Conservation (phyloP, 1,284 basidiomycete species). For the Cutaneotrichosporon mucoides region DNA sequence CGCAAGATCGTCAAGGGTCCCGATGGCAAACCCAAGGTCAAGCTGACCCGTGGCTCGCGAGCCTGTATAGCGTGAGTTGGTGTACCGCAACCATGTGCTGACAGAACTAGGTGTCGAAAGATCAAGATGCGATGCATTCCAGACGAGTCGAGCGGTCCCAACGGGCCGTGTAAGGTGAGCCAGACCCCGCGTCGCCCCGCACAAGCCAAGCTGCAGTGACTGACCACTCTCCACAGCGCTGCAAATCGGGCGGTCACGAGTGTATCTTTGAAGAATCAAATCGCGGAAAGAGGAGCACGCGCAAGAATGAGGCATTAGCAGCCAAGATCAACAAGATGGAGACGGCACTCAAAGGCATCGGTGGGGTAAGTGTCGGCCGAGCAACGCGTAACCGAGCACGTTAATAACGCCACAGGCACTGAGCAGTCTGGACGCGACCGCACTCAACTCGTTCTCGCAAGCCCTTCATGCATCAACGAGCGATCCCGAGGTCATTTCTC, state of each 20-base stretch:
- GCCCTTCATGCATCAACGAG: conserved; percentile 33
- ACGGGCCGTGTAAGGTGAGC: conserved; percentile 75
- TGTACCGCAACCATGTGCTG: no score
- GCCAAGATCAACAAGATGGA: conserved; percentile 91
- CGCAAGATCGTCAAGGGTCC: conserved; percentile 28
- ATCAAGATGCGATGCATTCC: conserved; percentile 99
- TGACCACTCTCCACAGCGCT: conserved; percentile 46
- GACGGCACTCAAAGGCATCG: conserved; percentile 66
- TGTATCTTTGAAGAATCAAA: conserved; percentile 95
- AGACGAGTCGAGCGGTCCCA: conserved; percentile 59
- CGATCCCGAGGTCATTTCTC: conserved; percentile 65
- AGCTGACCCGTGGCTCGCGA: conserved; percentile 73
- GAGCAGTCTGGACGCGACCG: conserved; percentile 64
- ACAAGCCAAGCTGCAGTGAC: neutral
- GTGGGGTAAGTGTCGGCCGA: conserved; percentile 25
- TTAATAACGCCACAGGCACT: conserved; percentile 48
- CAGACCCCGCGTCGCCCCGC: neutral
- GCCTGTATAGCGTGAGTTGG: conserved; percentile 43
- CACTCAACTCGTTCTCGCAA: conserved; percentile 50
- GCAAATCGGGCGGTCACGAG: conserved; percentile 71
- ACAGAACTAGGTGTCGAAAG: conserved; percentile 61
- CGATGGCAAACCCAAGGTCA: conserved; percentile 58
- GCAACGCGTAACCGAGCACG: neutral
- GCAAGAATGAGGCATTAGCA: conserved; percentile 78
- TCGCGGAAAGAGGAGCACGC: conserved; percentile 82